Base-by-base conservation (phyloP, 2,329 filamentous ascomycete genomes). In the Ophiocordyceps camponoti-saundersi region DNA sequence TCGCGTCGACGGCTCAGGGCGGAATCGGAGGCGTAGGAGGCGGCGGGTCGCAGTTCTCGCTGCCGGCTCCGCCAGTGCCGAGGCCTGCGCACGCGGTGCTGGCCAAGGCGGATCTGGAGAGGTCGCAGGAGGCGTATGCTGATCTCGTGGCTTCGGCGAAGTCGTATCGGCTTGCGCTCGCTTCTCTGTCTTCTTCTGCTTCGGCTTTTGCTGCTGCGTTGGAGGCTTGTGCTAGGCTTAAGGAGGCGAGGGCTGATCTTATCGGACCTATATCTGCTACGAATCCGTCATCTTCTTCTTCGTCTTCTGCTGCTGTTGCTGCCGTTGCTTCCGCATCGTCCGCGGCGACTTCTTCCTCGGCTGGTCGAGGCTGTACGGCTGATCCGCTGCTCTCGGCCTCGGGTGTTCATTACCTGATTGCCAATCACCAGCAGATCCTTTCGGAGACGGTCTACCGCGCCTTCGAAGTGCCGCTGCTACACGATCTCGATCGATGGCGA, bases 361-460 rank as follows among this genome's bases (percentile, higher is more conserved):
- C 64, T 42, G 30, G 44, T 46, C 68, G 69, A 42, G 63, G 68
- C 34, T 81, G 77, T 62, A 82, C 79, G 1, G 79, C 78, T 16
- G 77, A 82, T 60, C 69, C 70, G 46, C 66, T 83, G 42, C 65
- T 83, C 49, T 71, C 75, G 29, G 74, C 77, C 13, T 74, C 75
- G 32, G 79, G 79, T 34, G 69, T 82, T 40, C 79, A 83, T 57
- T 77, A 82, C 55, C 68, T 83, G 20, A 68, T 82, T 48, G 79
- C 79, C 43, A 83, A 82, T 62, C 79, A 83, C 65, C 76, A 81
- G 59, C 77, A 82, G 57, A 82, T 83, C 54, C 70, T 83, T 3
- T 76, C 71, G 52, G 79, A 83, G 61, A 82, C 77, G 0, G 76
- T 83, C 10, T 82, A 83, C 61, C 70, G 79, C 47, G 71, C 69